Conservation (phyloP, 179 eudicot genomes). For the Carnegiea gigantea region DNA sequence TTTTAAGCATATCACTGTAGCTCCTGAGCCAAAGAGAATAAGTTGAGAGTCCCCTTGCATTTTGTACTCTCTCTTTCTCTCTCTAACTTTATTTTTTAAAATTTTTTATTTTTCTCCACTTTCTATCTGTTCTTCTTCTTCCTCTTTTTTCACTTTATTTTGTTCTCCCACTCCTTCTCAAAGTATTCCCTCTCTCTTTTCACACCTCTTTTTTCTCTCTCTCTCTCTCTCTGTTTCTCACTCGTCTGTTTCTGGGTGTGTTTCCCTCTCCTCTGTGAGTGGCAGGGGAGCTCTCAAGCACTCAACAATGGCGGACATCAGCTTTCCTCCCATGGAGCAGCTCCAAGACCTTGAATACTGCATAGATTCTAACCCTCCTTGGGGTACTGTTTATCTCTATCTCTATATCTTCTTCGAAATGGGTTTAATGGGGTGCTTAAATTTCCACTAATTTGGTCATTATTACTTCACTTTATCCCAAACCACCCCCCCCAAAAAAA, state of each 20-base stretch:
- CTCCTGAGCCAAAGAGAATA: neutral
- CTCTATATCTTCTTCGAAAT: neutral
- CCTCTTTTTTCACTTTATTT: slow-evolving; percentile 24
- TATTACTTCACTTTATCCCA: slow-evolving; percentile 19
- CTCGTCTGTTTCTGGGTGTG: neutral
- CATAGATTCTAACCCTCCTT: slow-evolving; percentile 98
- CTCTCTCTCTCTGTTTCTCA: slow-evolving; percentile 10
- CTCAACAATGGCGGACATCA: slow-evolving; percentile 80
- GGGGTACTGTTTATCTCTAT: slow-evolving; percentile 55
- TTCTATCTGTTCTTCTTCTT: slow-evolving; percentile 31
- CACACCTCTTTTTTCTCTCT: slow-evolving; percentile 22
- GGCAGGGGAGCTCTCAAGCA: slow-evolving; percentile 26
- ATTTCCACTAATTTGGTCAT: slow-evolving; percentile 22
- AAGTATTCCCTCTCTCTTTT: slow-evolving; percentile 26
- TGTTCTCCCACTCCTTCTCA: slow-evolving; percentile 26
- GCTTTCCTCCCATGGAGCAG: slow-evolving; percentile 95
- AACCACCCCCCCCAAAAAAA: too few relatives aligned
- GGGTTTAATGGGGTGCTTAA: neutral
- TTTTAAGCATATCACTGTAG: slow-evolving; percentile 10
- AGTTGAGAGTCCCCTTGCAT: slow-evolving; percentile 11
- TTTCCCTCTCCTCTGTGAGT: slow-evolving; percentile 3
- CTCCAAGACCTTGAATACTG: slow-evolving; percentile 99
- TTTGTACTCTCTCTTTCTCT: slow-evolving; percentile 19
- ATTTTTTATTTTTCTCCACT: slow-evolving; percentile 13
- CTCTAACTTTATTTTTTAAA: neutral